Percentiles rank a stretch among this genome's conserved stretches.
These are phyloP conservation scores for Linaria vulgaris DNA, from an alignment of 257 asterid species.

Conservation along the genomic window DNA sequence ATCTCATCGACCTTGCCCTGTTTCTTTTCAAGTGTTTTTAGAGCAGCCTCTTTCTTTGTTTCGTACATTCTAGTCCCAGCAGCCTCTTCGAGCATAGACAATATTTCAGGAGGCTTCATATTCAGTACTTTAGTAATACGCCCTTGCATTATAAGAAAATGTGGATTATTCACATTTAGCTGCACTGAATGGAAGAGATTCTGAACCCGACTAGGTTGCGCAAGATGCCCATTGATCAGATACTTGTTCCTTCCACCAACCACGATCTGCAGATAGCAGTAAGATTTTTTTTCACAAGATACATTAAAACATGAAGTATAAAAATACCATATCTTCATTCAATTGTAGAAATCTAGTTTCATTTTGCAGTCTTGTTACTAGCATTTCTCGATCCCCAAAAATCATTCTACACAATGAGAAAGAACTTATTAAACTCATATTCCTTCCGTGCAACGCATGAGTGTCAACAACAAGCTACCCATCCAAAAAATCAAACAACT, in stretches of 20 bases:
- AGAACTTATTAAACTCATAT: background rate
- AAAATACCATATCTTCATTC: background rate
- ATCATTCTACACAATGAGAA: too few relatives aligned
- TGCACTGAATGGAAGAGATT: slow-evolving; percentile 99
- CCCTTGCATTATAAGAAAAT: slow-evolving; percentile 99
- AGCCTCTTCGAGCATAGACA: slow-evolving; percentile 99
- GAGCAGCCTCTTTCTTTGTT: slow-evolving; percentile 95
- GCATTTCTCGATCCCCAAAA: background rate
- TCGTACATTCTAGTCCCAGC: slow-evolving; percentile 99
- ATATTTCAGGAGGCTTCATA: slow-evolving; percentile 96
- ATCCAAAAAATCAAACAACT: background rate
- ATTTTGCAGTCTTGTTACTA: background rate
- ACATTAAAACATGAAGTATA: background rate
- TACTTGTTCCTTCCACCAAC: slow-evolving; percentile 99
- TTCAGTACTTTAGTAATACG: slow-evolving; percentile 95
- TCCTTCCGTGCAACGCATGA: slow-evolving; percentile 1
- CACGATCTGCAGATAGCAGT: slow-evolving; percentile 68
- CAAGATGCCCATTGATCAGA: slow-evolving; percentile 92
- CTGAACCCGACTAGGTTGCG: slow-evolving; percentile 98
- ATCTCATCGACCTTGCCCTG: slow-evolving; percentile 96
- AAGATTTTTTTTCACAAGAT: background rate
- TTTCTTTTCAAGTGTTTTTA: slow-evolving; percentile 96
- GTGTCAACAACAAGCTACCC: background rate
- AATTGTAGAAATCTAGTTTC: background rate
- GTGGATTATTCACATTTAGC: slow-evolving; percentile 95